Base-by-base conservation (phyloP, 805 yeast species). In the Yamadazyma phyllophila region DNA sequence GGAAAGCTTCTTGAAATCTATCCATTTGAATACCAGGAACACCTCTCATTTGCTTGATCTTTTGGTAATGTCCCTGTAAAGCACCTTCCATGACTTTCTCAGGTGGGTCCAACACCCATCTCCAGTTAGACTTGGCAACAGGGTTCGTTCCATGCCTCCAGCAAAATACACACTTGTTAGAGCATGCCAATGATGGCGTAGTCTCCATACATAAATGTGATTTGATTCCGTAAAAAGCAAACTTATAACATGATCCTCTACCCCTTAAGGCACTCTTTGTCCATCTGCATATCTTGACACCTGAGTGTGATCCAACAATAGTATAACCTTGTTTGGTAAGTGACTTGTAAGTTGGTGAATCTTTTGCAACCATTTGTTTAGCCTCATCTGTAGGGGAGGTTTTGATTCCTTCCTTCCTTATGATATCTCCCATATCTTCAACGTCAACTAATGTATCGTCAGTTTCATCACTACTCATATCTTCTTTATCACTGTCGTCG, bases 131-230 rank as follows among this genome's bases (percentile, higher is more conserved):
- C 26, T 96, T 90, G 13, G 96, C 96, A 1, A 91, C 97, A 0
- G 97, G 97, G 59, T 90, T 91, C 2, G 97, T 90, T 40, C 97
- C 97, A 65, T 90, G 97, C 62, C 97, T 79, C 97, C 97, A 90
- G 68, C 97, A 90, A 60, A 90, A 90, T 4, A 91, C 97, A 76
- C 97, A 90, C 63, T 90, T 90, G 61, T 90, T 90, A 4, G 97
- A 88, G 65, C 97, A 90, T 7, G 96, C 92, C 48, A 90, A 72
- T 1, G 96, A 85, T 1, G 97, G 97, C 0, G 97, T 90, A 2
- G 97, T 81, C 62, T 90, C 97, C 97, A 90, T 90, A 67, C 97
- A 90, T 46, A 92, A 70, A 67, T 92, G 97, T 2, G 95, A 85
- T 49, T 77, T 81, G 56, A 90, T 90, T 17, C 97, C 97, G 62